These are phyloP conservation scores for Funneliformis mosseae DNA, from an alignment of 192 early-diverging fungal genomes.

Conservation along the genomic window DNA sequence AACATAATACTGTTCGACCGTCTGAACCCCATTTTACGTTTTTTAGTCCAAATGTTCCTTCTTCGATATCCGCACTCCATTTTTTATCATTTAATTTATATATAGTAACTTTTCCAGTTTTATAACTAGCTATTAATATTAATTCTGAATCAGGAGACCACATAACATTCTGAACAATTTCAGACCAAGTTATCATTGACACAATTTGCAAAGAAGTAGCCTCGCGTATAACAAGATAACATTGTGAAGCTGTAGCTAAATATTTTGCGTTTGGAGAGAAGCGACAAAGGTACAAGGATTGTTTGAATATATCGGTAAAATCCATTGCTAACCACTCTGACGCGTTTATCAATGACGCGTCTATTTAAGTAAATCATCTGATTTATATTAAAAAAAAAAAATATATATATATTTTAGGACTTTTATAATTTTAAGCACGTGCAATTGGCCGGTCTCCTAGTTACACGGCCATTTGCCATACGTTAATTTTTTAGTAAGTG, in stretches of 20 bases:
- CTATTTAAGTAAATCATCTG: no score
- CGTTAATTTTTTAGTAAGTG: no score
- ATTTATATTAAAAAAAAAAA: no score
- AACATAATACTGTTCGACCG: slow-evolving; percentile 14
- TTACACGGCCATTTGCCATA: no score
- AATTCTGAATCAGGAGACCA: slow-evolving; percentile 72
- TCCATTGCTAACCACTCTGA: slow-evolving; percentile 46
- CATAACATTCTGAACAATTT: slow-evolving; percentile 45
- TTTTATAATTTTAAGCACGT: no score
- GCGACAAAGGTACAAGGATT: slow-evolving; percentile 51
- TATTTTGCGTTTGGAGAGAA: slow-evolving; percentile 67
- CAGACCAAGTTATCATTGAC: slow-evolving; percentile 36
- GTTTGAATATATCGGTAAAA: slow-evolving; percentile 71
- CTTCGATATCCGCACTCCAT: slow-evolving; percentile 60
- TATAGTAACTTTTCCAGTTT: slow-evolving; percentile 51
- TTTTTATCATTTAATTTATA: slow-evolving; percentile 59
- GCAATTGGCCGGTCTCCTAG: no score
- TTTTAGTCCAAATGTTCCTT: slow-evolving; percentile 49
- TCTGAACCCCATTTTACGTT: slow-evolving; percentile 30
- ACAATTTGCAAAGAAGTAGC: slow-evolving; percentile 63
- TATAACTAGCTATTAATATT: slow-evolving; percentile 55
- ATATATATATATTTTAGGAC: no score
- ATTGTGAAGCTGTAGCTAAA: slow-evolving; percentile 70
- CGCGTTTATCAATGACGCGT: no score
- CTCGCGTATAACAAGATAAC: slow-evolving; percentile 72